These are phyloP conservation scores for Phaeosphaeria sp. DNA, from an alignment of 2,329 filamentous ascomycete species.

Conservation along the genomic window DNA sequence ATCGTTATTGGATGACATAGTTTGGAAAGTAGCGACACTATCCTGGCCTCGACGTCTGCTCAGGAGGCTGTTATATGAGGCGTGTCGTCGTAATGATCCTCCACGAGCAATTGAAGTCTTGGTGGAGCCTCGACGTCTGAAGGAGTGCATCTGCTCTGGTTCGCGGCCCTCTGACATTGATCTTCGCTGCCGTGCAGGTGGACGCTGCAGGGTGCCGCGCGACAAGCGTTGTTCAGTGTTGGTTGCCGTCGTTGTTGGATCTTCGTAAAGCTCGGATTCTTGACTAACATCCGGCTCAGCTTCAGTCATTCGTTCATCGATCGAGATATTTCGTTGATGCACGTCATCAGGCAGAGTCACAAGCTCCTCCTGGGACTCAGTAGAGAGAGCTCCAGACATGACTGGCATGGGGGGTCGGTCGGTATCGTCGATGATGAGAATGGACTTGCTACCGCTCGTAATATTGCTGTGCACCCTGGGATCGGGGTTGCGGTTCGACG, in stretches of 20 bases:
- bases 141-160: slow-evolving; percentile 41
- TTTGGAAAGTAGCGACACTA: slow-evolving; percentile 65
- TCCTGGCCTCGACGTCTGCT: slow-evolving; percentile 59
- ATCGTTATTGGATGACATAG: slow-evolving; percentile 51
- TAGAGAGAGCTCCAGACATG: slow-evolving; percentile 59
- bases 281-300: slow-evolving; percentile 13
- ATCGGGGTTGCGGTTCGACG: slow-evolving; percentile 23
- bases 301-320: slow-evolving; percentile 22
- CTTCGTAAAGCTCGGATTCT: slow-evolving; percentile 29
- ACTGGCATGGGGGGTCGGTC: slow-evolving; percentile 61
- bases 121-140: slow-evolving; percentile 41
- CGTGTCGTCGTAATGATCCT: slow-evolving; percentile 60
- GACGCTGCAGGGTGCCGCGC: slow-evolving; percentile 23
- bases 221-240: slow-evolving; percentile 26
- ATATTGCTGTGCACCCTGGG: slow-evolving; percentile 61
- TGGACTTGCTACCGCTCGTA: slow-evolving; percentile 85
- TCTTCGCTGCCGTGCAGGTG: slow-evolving; percentile 27
- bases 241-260: slow-evolving; percentile 12
- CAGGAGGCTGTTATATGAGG: slow-evolving; percentile 66
- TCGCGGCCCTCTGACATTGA: slow-evolving; percentile 41
- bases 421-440: slow-evolving; percentile 81
- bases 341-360: slow-evolving; percentile 1
- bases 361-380: slow-evolving; percentile 12
- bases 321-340: slow-evolving; percentile 21
- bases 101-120: slow-evolving; percentile 36